Evolutionary conservation across 441 rosid genomes (phyloP), one percentile per base, ranked within the genome.

Genomic region (Melastoma candidum): DNA sequence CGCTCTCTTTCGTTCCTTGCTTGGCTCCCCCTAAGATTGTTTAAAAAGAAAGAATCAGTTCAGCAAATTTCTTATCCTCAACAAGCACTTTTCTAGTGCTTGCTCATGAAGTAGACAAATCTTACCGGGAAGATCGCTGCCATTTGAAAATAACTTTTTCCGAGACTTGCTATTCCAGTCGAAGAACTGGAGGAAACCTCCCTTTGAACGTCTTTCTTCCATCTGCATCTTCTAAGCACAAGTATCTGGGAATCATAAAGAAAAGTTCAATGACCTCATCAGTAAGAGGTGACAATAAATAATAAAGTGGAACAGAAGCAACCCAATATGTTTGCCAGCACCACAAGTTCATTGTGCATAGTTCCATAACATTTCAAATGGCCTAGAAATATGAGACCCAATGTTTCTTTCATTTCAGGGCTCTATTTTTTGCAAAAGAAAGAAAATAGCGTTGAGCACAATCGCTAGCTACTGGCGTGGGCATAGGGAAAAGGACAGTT

Each of bases 91-190:
- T 36, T 36, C 41, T 9, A 36, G 41, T 36, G 41, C 41, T 36
- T 36, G 41, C 41, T 4, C 41, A 36, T 6, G 41, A 36, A 36
- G 41, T 4, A 36, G 41, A 9, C 41, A 36, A 36, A 36, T 36
- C 47, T 26, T 82, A 84, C 87, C 84, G 47, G 70, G 59, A 14
- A 65, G 39, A 41, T 72, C 79, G 1, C 76, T 62, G 57, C 59
- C 68, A 67, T 53, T 73, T 6, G 81, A 46, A 54, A 88, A 79
- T 49, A 81, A 72, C 77, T 84, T 88, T 82, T 84, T 86, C 41
- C 81, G 68, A 54, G 96, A 88, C 77, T 82, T 92, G 12, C 85
- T 80, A 65, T 82, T 72, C 98, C 98, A 92, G 63, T 84, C 90
- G 66, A 88, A 93, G 48, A 86, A 70, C 57, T 79, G 60, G 10